Evolutionary conservation across 2,329 filamentous ascomycete genomes (phyloP), one percentile per base, ranked within the genome.

Genomic region (Aspergillus proliferans): DNA sequence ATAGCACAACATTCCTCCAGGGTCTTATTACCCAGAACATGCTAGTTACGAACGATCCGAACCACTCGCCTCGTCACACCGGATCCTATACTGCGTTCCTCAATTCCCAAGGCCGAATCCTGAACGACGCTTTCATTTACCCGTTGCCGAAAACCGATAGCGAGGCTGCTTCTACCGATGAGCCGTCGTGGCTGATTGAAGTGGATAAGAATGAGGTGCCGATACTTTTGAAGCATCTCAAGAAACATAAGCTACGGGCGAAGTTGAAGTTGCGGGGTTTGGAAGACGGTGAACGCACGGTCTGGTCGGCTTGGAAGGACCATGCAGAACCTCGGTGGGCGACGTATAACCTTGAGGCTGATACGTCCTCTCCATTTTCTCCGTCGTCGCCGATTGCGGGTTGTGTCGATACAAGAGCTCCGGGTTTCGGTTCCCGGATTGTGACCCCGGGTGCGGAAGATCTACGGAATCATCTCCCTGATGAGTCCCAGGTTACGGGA

Each of bases 91-190:
- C 86, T 6, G 88, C 84, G 0, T 95, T 98, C 62, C 76, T 98
- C 39, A 95, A 87, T 57, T 88, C 92, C 6, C 82, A 83, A 52
- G 93, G 93, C 39, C 82, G 91, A 49, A 80, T 98, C 8, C 74
- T 96, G 40, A 82, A 92, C 72, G 93, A 98, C 71, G 86, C 90
- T 46, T 95, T 97, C 68, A 77, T 98, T 43, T 96, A 95, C 74
- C 85, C 84, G 0, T 56, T 67, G 72, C 81, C 54, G 62, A 70
- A 42, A 62, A 48, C 60, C 46, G 47, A 59, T 18, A 58, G 52
- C 43, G 55, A 52, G 30, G 54, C 53, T 21, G 39, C 43, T 22
- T 44, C 51, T 4, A 44, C 46, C 9, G 59, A 53, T 41, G 70
- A 60, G 48, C 62, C 62, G 4, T 71, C 77, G 26, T 92, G 87